phyloP scores from a whole-genome alignment of 164 flowering plant genomes.

The Buxus sempervirens region DNA sequence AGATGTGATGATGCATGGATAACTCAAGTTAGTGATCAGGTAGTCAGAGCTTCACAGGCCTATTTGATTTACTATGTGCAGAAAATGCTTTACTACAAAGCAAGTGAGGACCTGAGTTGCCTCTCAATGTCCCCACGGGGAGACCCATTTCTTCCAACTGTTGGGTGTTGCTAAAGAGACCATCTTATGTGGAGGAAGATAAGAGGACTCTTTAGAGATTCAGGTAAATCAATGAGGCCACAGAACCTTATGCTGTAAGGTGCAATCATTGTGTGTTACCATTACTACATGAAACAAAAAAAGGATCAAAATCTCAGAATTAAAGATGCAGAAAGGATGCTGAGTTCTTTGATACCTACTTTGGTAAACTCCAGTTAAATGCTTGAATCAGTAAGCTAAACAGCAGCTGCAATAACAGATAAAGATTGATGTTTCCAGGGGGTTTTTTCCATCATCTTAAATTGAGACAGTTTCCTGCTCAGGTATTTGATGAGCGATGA shows the following conservation, averaged over 20 bases:
- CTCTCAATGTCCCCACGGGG: constrained; percentile 36
- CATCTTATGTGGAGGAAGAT: neutral
- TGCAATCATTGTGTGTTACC: too few species aligned
- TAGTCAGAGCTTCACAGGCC: constrained; percentile 57
- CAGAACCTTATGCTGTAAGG: neutral
- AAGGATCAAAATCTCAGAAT: neutral
- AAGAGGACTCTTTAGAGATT: neutral
- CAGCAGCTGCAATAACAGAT: neutral
- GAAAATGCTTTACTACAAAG: constrained; percentile 34
- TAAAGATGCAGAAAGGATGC: neutral
- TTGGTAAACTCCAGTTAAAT: neutral
- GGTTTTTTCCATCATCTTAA: neutral
- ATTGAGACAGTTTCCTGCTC: constrained; percentile 10
- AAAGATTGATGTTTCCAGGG: neutral
- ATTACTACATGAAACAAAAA: neutral
- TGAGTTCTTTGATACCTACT: neutral
- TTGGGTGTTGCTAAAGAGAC: constrained; percentile 49
- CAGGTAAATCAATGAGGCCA: neutral
- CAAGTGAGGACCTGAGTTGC: constrained; percentile 46
- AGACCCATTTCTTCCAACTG: constrained; percentile 39
- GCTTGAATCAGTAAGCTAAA: neutral
- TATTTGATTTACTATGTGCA: constrained; percentile 64
- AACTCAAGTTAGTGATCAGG: constrained; percentile 48
- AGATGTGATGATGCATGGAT: constrained; percentile 80
- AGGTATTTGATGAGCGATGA: constrained; percentile 16